Percentiles rank a stretch among this genome's conserved stretches.
phyloP scores from a whole-genome alignment of 345 rosid genomes.

The Trapa bicornis region DNA sequence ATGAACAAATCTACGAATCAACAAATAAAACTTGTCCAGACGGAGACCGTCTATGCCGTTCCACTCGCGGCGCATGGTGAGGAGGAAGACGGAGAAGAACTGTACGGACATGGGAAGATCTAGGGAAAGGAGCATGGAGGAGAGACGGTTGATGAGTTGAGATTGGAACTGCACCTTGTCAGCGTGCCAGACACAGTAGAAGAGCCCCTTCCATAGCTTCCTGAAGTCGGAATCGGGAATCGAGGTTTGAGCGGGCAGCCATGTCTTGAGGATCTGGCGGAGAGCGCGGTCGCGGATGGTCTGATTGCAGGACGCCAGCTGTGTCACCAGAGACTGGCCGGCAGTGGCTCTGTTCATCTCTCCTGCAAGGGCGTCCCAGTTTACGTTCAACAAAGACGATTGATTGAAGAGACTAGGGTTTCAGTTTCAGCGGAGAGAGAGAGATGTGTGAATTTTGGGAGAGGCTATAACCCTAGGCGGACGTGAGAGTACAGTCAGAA shows the following conservation, averaged over 20 bases:
- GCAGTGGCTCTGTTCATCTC: constrained; percentile 5
- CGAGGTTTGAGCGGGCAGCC: constrained; percentile 60
- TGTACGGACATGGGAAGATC: constrained; percentile 35
- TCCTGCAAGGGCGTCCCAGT: not conserved
- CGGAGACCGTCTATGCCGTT: constrained; percentile 67
- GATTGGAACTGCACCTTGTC: constrained; percentile 64
- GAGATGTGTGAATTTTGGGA: not conserved
- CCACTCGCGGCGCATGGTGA: constrained; percentile 97
- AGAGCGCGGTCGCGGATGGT: constrained; percentile 52
- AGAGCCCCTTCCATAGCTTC: constrained; percentile 91
- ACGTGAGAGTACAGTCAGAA: not conserved
- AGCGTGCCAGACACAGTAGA: constrained; percentile 96
- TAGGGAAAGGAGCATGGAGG: constrained; percentile 40
- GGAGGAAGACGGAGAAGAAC: constrained; percentile 60
- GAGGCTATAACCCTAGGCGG: not conserved
- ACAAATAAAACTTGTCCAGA: constrained; percentile 76
- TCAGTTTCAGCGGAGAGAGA: not conserved
- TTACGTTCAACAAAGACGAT: not conserved
- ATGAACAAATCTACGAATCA: constrained; percentile 64
- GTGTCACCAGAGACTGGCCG: constrained; percentile 51
- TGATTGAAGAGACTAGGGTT: not conserved
- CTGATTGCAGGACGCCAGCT: constrained; percentile 58
- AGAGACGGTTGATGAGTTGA: constrained; percentile 50
- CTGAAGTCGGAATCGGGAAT: constrained; percentile 66
- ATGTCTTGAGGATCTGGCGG: constrained; percentile 34